Percentiles rank a stretch among this genome's conserved stretches.
Conservation (phyloP, 345 rosid genomes). For the Eutrema heterophyllum region DNA sequence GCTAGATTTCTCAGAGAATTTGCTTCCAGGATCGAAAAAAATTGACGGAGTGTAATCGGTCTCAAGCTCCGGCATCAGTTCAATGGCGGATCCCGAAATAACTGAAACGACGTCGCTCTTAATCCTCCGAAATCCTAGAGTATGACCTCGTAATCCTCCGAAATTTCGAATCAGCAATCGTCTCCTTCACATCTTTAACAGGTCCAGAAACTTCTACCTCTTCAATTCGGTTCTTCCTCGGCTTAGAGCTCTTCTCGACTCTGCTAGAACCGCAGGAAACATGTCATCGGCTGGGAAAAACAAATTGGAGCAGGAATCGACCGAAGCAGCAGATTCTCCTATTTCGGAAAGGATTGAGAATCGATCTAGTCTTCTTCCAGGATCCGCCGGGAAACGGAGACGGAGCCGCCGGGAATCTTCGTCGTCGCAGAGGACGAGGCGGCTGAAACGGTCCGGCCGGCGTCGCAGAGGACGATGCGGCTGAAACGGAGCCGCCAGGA, state of each 20-base stretch:
- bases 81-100: slow-evolving; percentile 39
- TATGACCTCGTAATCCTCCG: slow-evolving; percentile 54
- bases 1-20: slow-evolving; percentile 62
- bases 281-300: slow-evolving; percentile 32
- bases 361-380: slow-evolving; percentile 84
- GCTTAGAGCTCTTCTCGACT: slow-evolving; percentile 29
- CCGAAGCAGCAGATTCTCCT: slow-evolving; percentile 31
- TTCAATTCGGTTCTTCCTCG: slow-evolving; percentile 37
- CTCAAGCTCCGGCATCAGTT: slow-evolving; percentile 39
- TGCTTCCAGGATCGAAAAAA: slow-evolving; percentile 59
- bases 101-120: slow-evolving; percentile 44
- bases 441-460: slow-evolving; percentile 75
- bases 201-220: slow-evolving; percentile 34
- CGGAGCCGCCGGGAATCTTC: no score
- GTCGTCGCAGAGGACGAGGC: slow-evolving; percentile 59
- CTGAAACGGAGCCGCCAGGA: slow-evolving; percentile 74
- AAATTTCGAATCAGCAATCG: slow-evolving; percentile 23
- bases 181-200: slow-evolving; percentile 8
- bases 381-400: no score
- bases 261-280: slow-evolving; percentile 48
- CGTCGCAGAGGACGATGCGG: slow-evolving; percentile 81
- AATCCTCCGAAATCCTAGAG: slow-evolving; percentile 29
- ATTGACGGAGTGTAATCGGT: slow-evolving; percentile 54
- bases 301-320: slow-evolving; percentile 38
- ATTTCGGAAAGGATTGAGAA: slow-evolving; percentile 61